Evolutionary conservation across 495 filamentous ascomycete genomes (phyloP), one percentile per base, ranked within the genome.

Genomic region (Lasiosphaeria ovina): DNA sequence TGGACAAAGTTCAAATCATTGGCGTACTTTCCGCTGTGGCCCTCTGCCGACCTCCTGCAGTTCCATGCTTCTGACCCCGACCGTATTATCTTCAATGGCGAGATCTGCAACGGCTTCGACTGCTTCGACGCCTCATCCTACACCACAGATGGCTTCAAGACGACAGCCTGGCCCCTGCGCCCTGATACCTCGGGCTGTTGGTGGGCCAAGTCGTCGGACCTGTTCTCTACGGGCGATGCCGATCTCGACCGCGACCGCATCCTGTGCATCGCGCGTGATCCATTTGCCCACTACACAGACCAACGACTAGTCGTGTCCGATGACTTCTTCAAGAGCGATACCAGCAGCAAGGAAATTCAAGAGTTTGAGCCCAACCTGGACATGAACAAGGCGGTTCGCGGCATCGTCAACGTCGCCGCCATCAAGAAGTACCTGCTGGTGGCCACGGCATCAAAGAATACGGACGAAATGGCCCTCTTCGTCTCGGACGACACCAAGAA

Each of bases 391-490:
- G 82, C 87, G 6, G 83, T 96, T 7, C 76, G 82, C 57, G 93
- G 92, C 38, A 80, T 97, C 56, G 81, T 87, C 48, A 90, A 88
- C 68, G 76, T 93, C 66, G 89, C 88, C 32, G 76, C 85, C 6
- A 90, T 95, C 54, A 94, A 92, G 68, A 87, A 88, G 59, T 97
- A 88, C 69, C 74, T 98, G 44, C 84, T 98, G 10, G 91, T 86
- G 16, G 93, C 93, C 17, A 87, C 88, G 34, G 87, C 85, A 63
- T 89, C 91, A 32, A 76, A 84, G 38, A 86, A 88, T 35, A 96
- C 92, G 2, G 85, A 89, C 53, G 95, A 98, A 74, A 86, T 96
- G 80, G 92, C 92, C 24, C 80, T 98, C 61, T 98, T 79, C 69
- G 74, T 87, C 53, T 91, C 89, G 11, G 84, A 89, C 64, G 92